Conservation (phyloP, 805 yeast species). For the Kockiozyma suomiensis region DNA sequence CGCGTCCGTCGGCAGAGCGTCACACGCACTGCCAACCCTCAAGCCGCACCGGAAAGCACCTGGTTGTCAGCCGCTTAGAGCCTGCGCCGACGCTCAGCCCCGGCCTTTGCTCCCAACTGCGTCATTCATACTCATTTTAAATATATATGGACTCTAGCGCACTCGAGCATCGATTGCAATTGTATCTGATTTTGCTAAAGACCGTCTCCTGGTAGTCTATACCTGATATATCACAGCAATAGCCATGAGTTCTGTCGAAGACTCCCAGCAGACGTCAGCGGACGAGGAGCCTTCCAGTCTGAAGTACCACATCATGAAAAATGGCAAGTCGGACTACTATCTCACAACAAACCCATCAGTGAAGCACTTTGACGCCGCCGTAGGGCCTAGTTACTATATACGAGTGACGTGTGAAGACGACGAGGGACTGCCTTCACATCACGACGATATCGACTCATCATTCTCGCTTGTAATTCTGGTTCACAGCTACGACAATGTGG, state of each 20-base stretch:
- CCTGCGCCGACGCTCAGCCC: background rate
- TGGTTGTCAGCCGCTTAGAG: background rate
- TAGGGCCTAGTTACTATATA: slow-evolving; percentile 66
- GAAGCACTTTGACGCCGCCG: slow-evolving; percentile 59
- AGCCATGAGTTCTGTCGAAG: background rate
- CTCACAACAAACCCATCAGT: slow-evolving; percentile 68
- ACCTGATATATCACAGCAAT: background rate
- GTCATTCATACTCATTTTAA: no score
- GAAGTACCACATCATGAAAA: slow-evolving; percentile 64
- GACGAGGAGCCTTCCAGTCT: slow-evolving; percentile 14
- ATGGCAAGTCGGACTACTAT: slow-evolving; percentile 56
- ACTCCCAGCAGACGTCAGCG: background rate
- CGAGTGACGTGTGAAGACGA: slow-evolving; percentile 38
- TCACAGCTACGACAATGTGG: slow-evolving; percentile 22
- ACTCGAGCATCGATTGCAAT: no score
- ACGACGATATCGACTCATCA: slow-evolving; percentile 9
- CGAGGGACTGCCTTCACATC: background rate
- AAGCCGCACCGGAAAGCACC: background rate
- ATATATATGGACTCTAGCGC: no score
- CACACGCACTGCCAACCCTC: background rate
- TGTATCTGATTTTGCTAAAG: no score
- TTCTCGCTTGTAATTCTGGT: slow-evolving; percentile 25
- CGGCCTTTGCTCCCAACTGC: background rate
- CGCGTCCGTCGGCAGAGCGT: background rate
- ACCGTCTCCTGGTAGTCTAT: no score